Percentiles rank a stretch among this genome's conserved stretches.
These are phyloP conservation scores for Biscogniauxia mediterranea DNA, from an alignment of 2,329 filamentous ascomycete genomes.

Conservation along the genomic window DNA sequence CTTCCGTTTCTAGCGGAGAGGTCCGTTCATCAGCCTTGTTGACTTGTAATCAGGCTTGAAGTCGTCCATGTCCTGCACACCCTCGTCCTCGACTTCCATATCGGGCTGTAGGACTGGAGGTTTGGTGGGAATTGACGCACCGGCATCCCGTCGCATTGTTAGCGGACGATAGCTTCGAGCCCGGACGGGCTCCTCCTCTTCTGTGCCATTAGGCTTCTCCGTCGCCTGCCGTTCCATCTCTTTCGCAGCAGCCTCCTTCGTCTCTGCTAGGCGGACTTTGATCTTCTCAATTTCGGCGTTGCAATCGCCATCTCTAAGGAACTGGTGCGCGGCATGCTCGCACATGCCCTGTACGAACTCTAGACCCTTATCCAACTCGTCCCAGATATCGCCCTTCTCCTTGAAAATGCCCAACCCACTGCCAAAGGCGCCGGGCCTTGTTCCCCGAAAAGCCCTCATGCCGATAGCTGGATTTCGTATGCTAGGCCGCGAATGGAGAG, in stretches of 20 bases:
- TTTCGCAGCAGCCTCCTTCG: constrained; percentile 58
- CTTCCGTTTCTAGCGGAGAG: not conserved
- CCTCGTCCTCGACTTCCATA: constrained; percentile 32
- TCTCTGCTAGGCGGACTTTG: constrained; percentile 60
- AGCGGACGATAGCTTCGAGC: constrained; percentile 51
- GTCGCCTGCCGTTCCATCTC: constrained; percentile 57
- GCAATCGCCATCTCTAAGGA: constrained; percentile 85
- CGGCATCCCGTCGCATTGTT: constrained; percentile 49
- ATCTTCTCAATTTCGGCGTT: constrained; percentile 71
- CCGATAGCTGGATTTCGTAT: constrained; percentile 18
- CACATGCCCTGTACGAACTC: constrained; percentile 79
- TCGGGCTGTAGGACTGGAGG: constrained; percentile 16
- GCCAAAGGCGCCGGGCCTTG: constrained; percentile 27
- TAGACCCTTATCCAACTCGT: constrained; percentile 73
- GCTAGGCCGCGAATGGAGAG: constrained; percentile 35
- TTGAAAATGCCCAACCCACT: constrained; percentile 28
- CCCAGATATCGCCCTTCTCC: constrained; percentile 55
- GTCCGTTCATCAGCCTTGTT: constrained; percentile 22
- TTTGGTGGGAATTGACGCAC: constrained; percentile 27
- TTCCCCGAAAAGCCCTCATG: constrained; percentile 25
- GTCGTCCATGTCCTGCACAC: constrained; percentile 31
- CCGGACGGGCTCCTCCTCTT: constrained; percentile 35
- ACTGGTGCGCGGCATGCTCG: constrained; percentile 84
- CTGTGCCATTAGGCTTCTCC: constrained; percentile 43
- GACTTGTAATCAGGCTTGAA: constrained; percentile 25